Conservation (phyloP, 1,284 basidiomycete genomes). For the Amylostereum areolatum region DNA sequence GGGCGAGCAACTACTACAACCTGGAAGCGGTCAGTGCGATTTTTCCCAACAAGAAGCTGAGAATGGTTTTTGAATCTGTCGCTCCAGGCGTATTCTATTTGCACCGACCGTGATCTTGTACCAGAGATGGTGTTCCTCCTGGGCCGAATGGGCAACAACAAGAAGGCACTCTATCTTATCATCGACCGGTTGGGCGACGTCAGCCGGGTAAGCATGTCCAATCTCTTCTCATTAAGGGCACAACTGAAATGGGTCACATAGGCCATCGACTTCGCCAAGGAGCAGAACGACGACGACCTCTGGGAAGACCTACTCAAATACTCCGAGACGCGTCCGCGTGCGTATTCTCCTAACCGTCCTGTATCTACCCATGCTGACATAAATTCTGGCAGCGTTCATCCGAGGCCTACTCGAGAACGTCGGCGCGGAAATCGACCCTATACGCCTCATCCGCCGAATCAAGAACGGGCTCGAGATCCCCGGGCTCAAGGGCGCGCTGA, state of each 20-base stretch:
- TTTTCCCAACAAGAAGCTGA: neutral
- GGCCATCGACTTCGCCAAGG: constrained; percentile 98
- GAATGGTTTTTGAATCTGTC: neutral
- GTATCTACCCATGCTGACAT: neutral
- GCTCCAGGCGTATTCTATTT: constrained; percentile 79
- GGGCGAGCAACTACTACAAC: constrained; percentile 89
- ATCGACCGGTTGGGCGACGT: constrained; percentile 95
- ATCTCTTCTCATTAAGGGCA: neutral
- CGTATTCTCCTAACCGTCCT: constrained; percentile 14
- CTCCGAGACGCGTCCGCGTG: constrained; percentile 88
- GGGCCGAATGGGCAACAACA: constrained; percentile 97
- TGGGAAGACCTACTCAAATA: constrained; percentile 97
- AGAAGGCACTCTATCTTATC: constrained; percentile 89
- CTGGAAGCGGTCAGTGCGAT: constrained; percentile 63
- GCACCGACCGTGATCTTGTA: constrained; percentile 81
- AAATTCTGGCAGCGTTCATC: constrained; percentile 71
- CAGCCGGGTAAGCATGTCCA: constrained; percentile 51
- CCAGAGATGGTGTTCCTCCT: constrained; percentile 97
- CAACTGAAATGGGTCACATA: constrained; percentile 20
- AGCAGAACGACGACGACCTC: constrained; percentile 94
- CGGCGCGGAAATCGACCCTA: constrained; percentile 93
- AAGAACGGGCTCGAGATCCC: constrained; percentile 95
- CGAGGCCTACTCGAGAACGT: constrained; percentile 93
- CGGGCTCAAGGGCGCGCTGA: constrained; percentile 87
- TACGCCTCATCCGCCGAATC: constrained; percentile 90